phyloP scores from a whole-genome alignment of 1,139 yeast species.

The Hansenula anomala region DNA sequence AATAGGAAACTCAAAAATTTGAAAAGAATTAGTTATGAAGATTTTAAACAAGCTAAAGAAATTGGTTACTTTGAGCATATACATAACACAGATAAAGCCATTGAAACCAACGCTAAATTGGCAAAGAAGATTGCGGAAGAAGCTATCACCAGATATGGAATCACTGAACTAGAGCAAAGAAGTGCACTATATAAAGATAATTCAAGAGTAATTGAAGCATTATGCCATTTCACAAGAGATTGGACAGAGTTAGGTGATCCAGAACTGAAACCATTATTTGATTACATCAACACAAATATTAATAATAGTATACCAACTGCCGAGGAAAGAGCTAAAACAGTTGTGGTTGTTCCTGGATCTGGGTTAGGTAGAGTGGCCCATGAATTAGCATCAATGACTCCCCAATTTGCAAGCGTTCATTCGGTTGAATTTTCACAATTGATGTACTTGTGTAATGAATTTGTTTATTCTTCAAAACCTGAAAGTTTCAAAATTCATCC shows the following conservation, averaged over 20 bases:
- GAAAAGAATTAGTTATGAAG: constrained; percentile 48
- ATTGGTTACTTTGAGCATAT: constrained; percentile 55
- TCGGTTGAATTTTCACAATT: constrained; percentile 70
- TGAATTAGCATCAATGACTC: constrained; percentile 42
- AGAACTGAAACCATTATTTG: constrained; percentile 50
- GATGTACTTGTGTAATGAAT: constrained; percentile 64
- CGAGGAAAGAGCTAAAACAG: constrained; percentile 29
- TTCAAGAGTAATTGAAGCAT: constrained; percentile 60
- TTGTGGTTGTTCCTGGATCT: constrained; percentile 70
- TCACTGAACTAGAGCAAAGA: constrained; percentile 38
- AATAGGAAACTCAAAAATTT: constrained; percentile 42
- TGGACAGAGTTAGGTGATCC: constrained; percentile 46
- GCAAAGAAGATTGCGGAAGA: constrained; percentile 39
- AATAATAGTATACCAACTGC: constrained; percentile 25
- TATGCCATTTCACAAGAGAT: constrained; percentile 73
- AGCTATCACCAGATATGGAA: constrained; percentile 36
- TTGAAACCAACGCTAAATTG: constrained; percentile 41
- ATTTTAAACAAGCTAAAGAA: constrained; percentile 47
- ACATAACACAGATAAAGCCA: constrained; percentile 37
- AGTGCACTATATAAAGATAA: constrained; percentile 33
- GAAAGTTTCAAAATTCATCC: constrained; percentile 43
- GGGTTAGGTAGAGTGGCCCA: constrained; percentile 74
- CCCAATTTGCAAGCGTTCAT: constrained; percentile 41
- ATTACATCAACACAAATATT: constrained; percentile 39
- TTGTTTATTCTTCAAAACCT: constrained; percentile 32